Evolutionary conservation across 768 basidiomycete species (phyloP), one percentile per base, ranked within the genome.

Genomic region (Lactarius hengduanensis): DNA sequence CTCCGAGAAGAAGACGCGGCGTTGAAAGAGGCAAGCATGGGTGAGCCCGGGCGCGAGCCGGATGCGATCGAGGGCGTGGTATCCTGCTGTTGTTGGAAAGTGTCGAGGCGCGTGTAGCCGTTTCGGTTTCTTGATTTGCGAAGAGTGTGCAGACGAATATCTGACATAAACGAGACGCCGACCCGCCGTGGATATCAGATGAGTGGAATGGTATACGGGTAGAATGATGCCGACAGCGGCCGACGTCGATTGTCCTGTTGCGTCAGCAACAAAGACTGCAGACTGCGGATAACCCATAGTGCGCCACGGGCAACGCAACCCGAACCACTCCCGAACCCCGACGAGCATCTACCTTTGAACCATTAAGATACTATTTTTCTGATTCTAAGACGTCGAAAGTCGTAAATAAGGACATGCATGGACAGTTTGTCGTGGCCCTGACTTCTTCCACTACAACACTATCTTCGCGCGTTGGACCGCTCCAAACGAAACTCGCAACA

Each of bases 101-200:
- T 16, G 45, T 63, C 54, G 41, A 60, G 69, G 13, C 38, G 58
- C 60, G 45, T 16, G 67, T 68, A 50, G 55, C 57, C 62, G 66
- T 57, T 68, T 40, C 59, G 54, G 54, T 45, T 63, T 36, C 55
- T 68, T 16, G 50, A 45, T 5, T 18, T 45, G 65, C 62, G 62
- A 15, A 69, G 8, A 4, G 66, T 59, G 59, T 69, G 61, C 59
- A 69, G 59, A 60, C 62, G 66, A 26, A 69, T 68, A 59, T 69
- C 69, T 60, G 66, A 63, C 69, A 69, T 68, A 69, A 53, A 67
- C 59, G 68, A 53, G 68, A 30, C 15, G 38, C 60, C 59, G 57
- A 57, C 56, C 30, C 63, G 64, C 55, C 54, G 63, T 64, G 50
- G 50, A 53, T 53, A 53, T 53, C 50, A 53, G 50, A 53, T 53